A percentile compares a stretch with the other conserved stretches of the same genome.
Conservation (phyloP, 2,329 filamentous ascomycete genomes). For the Onygenales sp. region DNA sequence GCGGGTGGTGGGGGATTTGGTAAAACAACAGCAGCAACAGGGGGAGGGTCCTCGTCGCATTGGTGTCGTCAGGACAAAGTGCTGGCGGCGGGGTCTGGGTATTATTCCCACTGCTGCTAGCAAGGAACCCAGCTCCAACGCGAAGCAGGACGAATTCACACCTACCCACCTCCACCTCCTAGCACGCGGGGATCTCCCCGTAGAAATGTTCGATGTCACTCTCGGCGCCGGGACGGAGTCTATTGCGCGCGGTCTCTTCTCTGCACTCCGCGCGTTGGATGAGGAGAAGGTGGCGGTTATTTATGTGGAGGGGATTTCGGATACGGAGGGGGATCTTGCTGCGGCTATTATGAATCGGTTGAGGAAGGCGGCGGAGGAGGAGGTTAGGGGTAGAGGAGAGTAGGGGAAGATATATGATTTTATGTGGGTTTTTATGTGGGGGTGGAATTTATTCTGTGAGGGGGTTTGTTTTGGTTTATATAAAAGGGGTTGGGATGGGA, state of each 20-base stretch:
- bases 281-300: conserved; percentile 69
- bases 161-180: not conserved
- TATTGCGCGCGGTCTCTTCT: conserved; percentile 82
- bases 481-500: too few relatives aligned
- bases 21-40: conserved; percentile 15
- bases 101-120: not conserved
- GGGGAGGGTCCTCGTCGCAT: conserved; percentile 10
- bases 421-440: too few relatives aligned
- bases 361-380: conserved; percentile 60
- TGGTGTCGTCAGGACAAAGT: conserved; percentile 22
- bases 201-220: conserved; percentile 55
- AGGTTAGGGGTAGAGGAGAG: conserved; percentile 43
- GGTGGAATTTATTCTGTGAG: too few relatives aligned
- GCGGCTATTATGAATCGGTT: conserved; percentile 80
- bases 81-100: conserved; percentile 18
- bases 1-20: conserved; percentile 25
- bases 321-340: conserved; percentile 64
- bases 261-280: conserved; percentile 77
- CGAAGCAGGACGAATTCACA: not conserved
- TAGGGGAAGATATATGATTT: conserved; percentile 22
- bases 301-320: conserved; percentile 76
- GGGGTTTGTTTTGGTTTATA: too few relatives aligned
- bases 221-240: conserved; percentile 61
- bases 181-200: conserved; percentile 4
- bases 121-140: too few relatives aligned